These are phyloP conservation scores for Magnusiomyces suaveolens DNA, from an alignment of 1,139 yeast genomes.

Conservation along the genomic window DNA sequence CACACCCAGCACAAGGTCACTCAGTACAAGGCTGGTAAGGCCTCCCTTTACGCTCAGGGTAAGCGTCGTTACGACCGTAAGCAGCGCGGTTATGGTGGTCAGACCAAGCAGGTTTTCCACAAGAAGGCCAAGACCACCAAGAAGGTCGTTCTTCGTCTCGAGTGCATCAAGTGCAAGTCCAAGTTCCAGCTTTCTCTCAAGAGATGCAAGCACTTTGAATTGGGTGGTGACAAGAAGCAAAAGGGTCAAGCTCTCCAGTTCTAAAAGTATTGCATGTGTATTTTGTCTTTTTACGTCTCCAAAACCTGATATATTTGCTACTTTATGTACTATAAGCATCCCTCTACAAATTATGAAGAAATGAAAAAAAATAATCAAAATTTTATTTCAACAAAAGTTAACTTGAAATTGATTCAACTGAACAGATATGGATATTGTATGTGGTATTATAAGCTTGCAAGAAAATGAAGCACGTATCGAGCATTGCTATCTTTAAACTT, in stretches of 20 bases:
- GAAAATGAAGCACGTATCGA: too few species aligned
- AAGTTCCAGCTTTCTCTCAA: constrained; percentile 95
- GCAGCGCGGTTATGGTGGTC: constrained; percentile 99
- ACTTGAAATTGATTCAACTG: too few species aligned
- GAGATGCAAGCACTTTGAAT: constrained; percentile 99
- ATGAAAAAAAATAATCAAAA: too few species aligned
- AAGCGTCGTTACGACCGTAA: constrained; percentile 99
- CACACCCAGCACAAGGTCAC: constrained; percentile 99
- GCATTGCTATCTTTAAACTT: too few species aligned
- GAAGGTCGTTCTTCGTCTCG: constrained; percentile 98
- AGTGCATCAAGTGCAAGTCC: constrained; percentile 98
- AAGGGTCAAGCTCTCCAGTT: constrained; percentile 98
- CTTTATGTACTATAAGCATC: neutral
- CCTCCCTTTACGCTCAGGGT: constrained; percentile 98
- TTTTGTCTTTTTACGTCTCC: neutral
- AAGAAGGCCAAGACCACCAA: constrained; percentile 99
- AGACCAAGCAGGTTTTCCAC: constrained; percentile 99
- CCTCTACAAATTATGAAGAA: too few species aligned
- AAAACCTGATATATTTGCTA: too few species aligned
- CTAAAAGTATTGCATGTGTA: constrained; percentile 35
- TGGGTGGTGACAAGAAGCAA: constrained; percentile 99
- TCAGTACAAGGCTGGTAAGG: constrained; percentile 99
- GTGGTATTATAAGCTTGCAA: too few species aligned
- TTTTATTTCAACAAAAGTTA: too few species aligned
- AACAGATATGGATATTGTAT: too few species aligned